Evolutionary conservation across 176 grass and related monocot genomes (phyloP), one percentile per base, ranked within the genome.

Genomic region (Guadua angustifolia): DNA sequence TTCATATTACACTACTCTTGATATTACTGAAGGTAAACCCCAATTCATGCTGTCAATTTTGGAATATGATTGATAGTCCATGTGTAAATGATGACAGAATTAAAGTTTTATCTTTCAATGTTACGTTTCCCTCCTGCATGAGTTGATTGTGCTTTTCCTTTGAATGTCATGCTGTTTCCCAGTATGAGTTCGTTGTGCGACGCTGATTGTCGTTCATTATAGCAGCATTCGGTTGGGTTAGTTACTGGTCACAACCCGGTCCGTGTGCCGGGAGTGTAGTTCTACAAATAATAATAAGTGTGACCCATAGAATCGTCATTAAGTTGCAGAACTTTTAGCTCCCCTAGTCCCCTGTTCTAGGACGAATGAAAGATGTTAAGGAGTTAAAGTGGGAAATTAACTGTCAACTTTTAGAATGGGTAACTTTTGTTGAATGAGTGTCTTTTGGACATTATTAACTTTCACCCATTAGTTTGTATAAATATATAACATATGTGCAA

Each of bases 1-100:
- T 50, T 78, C 38, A 50, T 61, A 6, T 15, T 55, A 15, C 56
- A 21, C 26, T 29, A 5, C 21, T 25, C 32, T 73, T 39, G 13
- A 64, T 73, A 52, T 69, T 22, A 39, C 6, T 18, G 13, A 40
- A 38, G 35, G 47, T 51, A 11, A 43, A 42, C 33, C 19, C 4
- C 6, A 29, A 42, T 62, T 71, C 43, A 32, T 68, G 61, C 9
- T 76, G 82, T 32, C 21, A 40, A 40, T 82, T 45, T 56, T 61
- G 53, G 61, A 16, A 3, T 3, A 33, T 38, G 26, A 7, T 2
- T 74, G 19, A 33, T 16, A 17, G 11, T 61, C 79, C 51, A 32
- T 47, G 17, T 82, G 79, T 38, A 68, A 56, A 56, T 40, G 45
- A 32, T 58, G 26, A n/a, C 26, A 46, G 2, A 10, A 45, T 59